phyloP scores from a whole-genome alignment of 2,329 filamentous ascomycete genomes.

The Fusarium marasasianum region DNA sequence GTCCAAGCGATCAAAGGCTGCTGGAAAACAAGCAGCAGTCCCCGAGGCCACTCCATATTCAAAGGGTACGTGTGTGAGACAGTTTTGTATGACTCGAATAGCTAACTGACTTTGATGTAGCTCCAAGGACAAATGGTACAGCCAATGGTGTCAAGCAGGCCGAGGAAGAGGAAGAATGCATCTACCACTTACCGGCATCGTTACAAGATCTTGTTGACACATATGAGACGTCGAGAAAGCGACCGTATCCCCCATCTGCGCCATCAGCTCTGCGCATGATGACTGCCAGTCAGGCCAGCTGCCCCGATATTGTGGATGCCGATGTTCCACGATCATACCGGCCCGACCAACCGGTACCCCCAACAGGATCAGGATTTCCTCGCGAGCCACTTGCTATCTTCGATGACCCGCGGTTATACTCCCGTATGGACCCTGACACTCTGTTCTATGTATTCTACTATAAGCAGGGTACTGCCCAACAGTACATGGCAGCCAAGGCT shows the following conservation, averaged over 20 bases:
- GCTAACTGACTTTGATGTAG: conserved; percentile 39
- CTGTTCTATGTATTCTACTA: conserved; percentile 99
- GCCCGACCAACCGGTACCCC: conserved; percentile 80
- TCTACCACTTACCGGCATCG: conserved; percentile 91
- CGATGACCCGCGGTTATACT: conserved; percentile 88
- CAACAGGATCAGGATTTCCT: conserved; percentile 83
- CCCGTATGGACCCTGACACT: conserved; percentile 91
- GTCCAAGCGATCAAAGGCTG: conserved; percentile 54
- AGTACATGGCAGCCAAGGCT: conserved; percentile 95
- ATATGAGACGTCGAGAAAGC: conserved; percentile 83
- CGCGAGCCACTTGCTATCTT: conserved; percentile 92
- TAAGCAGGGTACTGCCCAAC: conserved; percentile 93
- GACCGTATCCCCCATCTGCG: conserved; percentile 68
- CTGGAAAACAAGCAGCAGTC: conserved; percentile 55
- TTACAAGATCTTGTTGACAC: conserved; percentile 91
- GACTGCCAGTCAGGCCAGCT: conserved; percentile 75
- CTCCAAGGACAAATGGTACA: conserved; percentile 60
- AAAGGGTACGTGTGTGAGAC: conserved; percentile 51
- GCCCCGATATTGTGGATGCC: conserved; percentile 80
- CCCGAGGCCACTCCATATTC: conserved; percentile 55
- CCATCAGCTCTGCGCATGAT: conserved; percentile 79
- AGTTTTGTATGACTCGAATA: background rate
- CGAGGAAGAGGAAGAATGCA: conserved; percentile 74
- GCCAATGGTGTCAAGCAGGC: conserved; percentile 61
- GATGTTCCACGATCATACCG: conserved; percentile 86